These are phyloP conservation scores for Exidia glandulosa DNA, from an alignment of 768 basidiomycete species.

Conservation along the genomic window DNA sequence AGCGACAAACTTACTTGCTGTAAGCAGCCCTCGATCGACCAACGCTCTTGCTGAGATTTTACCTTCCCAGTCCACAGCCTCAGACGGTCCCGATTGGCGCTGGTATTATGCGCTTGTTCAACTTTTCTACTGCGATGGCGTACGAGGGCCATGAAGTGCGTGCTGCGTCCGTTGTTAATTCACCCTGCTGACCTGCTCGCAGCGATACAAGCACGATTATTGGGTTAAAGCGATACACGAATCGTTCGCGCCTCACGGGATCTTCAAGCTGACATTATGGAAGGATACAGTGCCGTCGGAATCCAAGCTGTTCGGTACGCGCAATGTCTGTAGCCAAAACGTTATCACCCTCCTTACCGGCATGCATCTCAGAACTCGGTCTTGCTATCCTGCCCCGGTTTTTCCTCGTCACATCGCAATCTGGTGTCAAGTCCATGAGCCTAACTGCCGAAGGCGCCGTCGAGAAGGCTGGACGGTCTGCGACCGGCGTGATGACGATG, in stretches of 20 bases:
- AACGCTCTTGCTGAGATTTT: no score
- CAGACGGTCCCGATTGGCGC: constrained; percentile 31
- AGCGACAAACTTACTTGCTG: no score
- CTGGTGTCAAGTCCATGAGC: constrained; percentile 76
- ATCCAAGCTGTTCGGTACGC: constrained; percentile 75
- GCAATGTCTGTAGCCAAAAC: background rate
- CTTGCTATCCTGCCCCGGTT: constrained; percentile 72
- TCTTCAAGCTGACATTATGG: constrained; percentile 79
- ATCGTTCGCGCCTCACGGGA: constrained; percentile 59
- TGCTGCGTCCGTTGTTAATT: constrained; percentile 6
- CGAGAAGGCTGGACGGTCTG: constrained; percentile 42
- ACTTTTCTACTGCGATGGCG: constrained; percentile 59
- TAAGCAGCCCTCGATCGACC: no score
- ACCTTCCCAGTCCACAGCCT: background rate
- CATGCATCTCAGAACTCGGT: constrained; percentile 58
- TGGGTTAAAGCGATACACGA: constrained; percentile 57
- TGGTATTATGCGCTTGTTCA: constrained; percentile 50
- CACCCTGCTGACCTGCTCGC: constrained; percentile 47
- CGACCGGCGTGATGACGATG: constrained; percentile 14
- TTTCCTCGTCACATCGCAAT: constrained; percentile 74
- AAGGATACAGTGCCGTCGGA: constrained; percentile 70
- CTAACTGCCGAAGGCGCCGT: constrained; percentile 68
- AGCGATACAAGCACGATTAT: constrained; percentile 23
- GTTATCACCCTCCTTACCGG: background rate
- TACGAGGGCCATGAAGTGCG: constrained; percentile 38